These are phyloP conservation scores for Apium graveolens DNA, from an alignment of 129 eudicot genomes.

Conservation along the genomic window DNA sequence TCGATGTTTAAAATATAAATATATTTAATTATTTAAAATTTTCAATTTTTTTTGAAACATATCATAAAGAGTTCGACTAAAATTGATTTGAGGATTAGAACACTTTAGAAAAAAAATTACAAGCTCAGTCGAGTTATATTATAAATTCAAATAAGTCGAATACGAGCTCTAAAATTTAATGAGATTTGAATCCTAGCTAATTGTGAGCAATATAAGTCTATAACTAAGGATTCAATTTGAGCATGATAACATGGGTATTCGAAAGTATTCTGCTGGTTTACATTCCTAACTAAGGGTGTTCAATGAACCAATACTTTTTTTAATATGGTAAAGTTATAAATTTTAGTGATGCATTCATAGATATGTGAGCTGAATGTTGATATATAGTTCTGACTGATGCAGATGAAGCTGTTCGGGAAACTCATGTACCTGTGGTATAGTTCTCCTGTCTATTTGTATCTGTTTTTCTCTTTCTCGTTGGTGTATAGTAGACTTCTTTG, in stretches of 20 bases:
- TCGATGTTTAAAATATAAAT: too few relatives aligned
- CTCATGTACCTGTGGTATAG: constrained; percentile 40
- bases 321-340: background rate
- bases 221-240: too few relatives aligned
- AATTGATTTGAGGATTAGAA: too few relatives aligned
- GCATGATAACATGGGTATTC: background rate
- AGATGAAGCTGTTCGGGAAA: constrained; percentile 45
- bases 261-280: background rate
- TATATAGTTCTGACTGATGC: constrained; percentile 29
- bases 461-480: background rate
- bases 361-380: constrained; percentile 18
- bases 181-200: background rate
- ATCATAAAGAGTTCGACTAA: too few relatives aligned
- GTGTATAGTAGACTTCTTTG: background rate
- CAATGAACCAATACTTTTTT: background rate
- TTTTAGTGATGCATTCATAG: background rate
- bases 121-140: background rate
- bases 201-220: background rate
- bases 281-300: background rate
- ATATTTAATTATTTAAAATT: too few relatives aligned
- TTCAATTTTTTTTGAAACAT: too few relatives aligned
- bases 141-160: too few relatives aligned
- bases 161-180: background rate
- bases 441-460: background rate
- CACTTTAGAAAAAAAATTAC: too few relatives aligned